phyloP scores from a whole-genome alignment of 805 yeast genomes.

The Candida tallmaniae region DNA sequence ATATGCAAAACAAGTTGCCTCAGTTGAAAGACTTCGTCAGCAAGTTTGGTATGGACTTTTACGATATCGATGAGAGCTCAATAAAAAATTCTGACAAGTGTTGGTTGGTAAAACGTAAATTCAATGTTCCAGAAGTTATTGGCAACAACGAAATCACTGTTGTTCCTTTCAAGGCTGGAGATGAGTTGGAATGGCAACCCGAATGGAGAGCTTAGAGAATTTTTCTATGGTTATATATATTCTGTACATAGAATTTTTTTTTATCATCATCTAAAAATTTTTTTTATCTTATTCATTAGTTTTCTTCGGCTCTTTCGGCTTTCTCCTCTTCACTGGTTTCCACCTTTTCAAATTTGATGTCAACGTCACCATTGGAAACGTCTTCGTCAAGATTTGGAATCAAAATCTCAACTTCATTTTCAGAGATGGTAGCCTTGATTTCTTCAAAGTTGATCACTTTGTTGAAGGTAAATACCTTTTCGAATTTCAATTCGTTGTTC shows the following conservation, averaged over 20 bases:
- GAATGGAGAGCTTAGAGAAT: slow-evolving; percentile 52
- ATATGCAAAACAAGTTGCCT: slow-evolving; percentile 55
- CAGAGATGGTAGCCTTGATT: slow-evolving; percentile 34
- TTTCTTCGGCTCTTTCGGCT: background rate
- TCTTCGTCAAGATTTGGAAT: slow-evolving; percentile 33
- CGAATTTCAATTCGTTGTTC: slow-evolving; percentile 35
- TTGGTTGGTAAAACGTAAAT: slow-evolving; percentile 50
- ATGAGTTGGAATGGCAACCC: slow-evolving; percentile 62
- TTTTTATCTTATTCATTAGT: background rate
- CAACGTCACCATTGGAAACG: slow-evolving; percentile 15
- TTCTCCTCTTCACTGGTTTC: slow-evolving; percentile 1
- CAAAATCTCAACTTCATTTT: slow-evolving; percentile 38
- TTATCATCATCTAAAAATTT: background rate
- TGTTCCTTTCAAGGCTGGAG: slow-evolving; percentile 87
- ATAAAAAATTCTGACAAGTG: slow-evolving; percentile 39
- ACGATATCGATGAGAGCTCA: slow-evolving; percentile 46
- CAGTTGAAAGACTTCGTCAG: slow-evolving; percentile 71
- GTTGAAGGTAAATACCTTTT: slow-evolving; percentile 40
- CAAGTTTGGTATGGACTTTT: slow-evolving; percentile 68
- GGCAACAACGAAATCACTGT: slow-evolving; percentile 41
- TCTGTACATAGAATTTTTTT: slow-evolving; percentile 2
- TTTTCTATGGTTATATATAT: slow-evolving; percentile 3
- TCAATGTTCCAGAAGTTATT: slow-evolving; percentile 56
- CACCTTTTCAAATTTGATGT: slow-evolving; percentile 20
- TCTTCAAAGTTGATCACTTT: slow-evolving; percentile 32